Evolutionary conservation across 202 grass and related monocot species (phyloP).

Genomic region (Carex sylvatica): DNA sequence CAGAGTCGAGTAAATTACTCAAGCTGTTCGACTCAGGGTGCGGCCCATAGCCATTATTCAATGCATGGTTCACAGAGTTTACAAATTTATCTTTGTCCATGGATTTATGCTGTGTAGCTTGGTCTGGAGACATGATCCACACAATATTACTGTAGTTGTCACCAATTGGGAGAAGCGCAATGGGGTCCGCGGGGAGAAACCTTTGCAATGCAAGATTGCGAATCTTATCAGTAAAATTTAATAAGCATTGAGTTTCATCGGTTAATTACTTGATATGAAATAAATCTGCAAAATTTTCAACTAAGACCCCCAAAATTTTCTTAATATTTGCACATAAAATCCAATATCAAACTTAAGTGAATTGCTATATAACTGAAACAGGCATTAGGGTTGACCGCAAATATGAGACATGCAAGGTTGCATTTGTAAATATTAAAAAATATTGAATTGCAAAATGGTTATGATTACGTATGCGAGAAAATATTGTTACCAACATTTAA

Average conservation of each 20-base stretch:
- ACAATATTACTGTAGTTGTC: conserved; percentile 91
- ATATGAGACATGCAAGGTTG: background rate
- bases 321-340: background rate
- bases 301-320: background rate
- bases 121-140: conserved; percentile 93
- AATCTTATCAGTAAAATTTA: conserved; percentile 9
- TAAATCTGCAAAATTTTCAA: conserved; percentile 10
- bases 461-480: background rate
- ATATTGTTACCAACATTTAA: background rate
- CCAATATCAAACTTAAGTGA: background rate
- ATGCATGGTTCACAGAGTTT: conserved; percentile 66
- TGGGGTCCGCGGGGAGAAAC: conserved; percentile 86
- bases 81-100: conserved; percentile 80
- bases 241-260: background rate
- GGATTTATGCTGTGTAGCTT: conserved; percentile 54
- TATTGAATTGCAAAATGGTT: background rate
- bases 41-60: conserved; percentile 77
- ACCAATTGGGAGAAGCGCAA: conserved; percentile 79
- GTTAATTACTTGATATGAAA: background rate
- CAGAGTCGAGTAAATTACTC: conserved; percentile 50
- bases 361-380: background rate
- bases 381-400: background rate
- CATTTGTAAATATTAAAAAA: background rate
- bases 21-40: conserved; percentile 53
- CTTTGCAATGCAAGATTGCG: conserved; percentile 57